These are phyloP conservation scores for Termitomyces heimii DNA, from an alignment of 768 basidiomycete species.

Conservation along the genomic window DNA sequence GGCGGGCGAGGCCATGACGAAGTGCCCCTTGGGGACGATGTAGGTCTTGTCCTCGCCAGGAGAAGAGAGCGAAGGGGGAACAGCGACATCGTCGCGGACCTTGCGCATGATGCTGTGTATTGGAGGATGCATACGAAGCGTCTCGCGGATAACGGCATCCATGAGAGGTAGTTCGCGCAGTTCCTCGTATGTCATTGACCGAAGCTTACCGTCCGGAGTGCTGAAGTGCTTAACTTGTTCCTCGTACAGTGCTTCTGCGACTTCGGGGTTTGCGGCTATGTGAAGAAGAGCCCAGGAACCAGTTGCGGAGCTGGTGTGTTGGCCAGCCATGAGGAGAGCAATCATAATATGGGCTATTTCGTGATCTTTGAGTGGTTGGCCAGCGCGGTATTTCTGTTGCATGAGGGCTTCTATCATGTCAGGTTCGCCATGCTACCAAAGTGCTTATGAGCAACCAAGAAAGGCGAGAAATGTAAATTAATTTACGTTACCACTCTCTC, in stretches of 20 bases:
- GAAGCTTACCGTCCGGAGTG: slow-evolving; percentile 73
- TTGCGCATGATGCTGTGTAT: slow-evolving; percentile 95
- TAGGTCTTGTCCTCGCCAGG: slow-evolving; percentile 71
- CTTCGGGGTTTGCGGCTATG: slow-evolving; percentile 65
- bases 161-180: slow-evolving; percentile 77
- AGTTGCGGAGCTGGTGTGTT: slow-evolving; percentile 94
- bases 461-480: slow-evolving; percentile 6
- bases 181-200: slow-evolving; percentile 81
- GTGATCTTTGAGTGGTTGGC: slow-evolving; percentile 71
- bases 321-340: slow-evolving; percentile 98
- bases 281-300: slow-evolving; percentile 89
- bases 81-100: slow-evolving; percentile 77
- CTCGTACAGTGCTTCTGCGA: slow-evolving; percentile 80
- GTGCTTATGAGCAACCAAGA: background rate
- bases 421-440: slow-evolving; percentile 45
- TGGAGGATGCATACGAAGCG: slow-evolving; percentile 88
- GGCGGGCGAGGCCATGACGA: slow-evolving; percentile 82
- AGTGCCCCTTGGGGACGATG: slow-evolving; percentile 87
- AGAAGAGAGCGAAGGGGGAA: slow-evolving; percentile 76
- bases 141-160: slow-evolving; percentile 90
- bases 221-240: slow-evolving; percentile 86
- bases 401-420: slow-evolving; percentile 92
- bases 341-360: slow-evolving; percentile 99
- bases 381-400: slow-evolving; percentile 79
- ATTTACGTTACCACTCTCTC: slow-evolving; percentile 40